Evolutionary conservation across 176 grass and related monocot species (phyloP).

Genomic region (Eragrostis curvula): DNA sequence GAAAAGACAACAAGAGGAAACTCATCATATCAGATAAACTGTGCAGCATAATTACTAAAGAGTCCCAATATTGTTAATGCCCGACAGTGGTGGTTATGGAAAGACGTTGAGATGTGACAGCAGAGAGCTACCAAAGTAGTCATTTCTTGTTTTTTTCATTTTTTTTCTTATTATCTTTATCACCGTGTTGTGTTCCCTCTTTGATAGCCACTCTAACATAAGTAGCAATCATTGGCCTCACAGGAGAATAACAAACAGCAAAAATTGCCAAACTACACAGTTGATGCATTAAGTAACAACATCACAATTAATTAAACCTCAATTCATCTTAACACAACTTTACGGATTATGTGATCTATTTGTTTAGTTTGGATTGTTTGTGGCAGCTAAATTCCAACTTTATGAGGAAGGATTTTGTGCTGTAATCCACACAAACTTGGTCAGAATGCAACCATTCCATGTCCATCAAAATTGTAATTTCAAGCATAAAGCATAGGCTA

Average conservation of each 20-base stretch:
- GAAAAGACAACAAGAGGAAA: conserved; percentile 20
- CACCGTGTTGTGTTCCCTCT: not conserved
- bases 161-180: conserved; percentile 4
- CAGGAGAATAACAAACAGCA: conserved; percentile 4
- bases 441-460: not conserved
- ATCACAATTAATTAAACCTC: conserved; percentile 1
- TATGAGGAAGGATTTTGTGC: not conserved
- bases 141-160: conserved; percentile 28
- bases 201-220: conserved; percentile 27
- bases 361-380: not conserved
- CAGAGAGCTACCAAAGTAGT: conserved; percentile 34
- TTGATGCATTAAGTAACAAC: conserved; percentile 5
- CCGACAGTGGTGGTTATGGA: not conserved
- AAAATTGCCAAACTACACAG: conserved; percentile 20
- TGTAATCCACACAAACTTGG: not conserved
- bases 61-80: not conserved
- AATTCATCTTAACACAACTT: not conserved
- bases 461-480: conserved; percentile 6
- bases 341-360: not conserved
- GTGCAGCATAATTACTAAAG: not conserved
- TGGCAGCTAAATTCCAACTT: not conserved
- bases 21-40: conserved; percentile 24
- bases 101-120: conserved; percentile 31
- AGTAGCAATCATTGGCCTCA: not conserved
- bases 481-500: conserved; percentile 32